Evolutionary conservation across 805 yeast species (phyloP).

Genomic region (Yarrowia sp.): DNA sequence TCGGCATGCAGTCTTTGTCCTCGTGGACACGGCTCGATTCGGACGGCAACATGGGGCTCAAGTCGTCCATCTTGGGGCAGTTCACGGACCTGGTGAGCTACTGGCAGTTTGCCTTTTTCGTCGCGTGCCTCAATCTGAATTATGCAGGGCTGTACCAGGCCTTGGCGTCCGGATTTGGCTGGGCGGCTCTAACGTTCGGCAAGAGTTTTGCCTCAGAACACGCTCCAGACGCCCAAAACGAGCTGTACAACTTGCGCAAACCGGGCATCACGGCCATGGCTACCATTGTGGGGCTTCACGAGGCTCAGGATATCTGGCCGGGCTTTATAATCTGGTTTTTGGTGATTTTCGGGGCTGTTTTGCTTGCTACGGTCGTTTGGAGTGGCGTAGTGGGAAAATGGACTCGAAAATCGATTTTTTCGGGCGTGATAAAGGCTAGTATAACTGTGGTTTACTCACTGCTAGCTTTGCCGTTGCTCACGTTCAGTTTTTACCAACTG

Average conservation of each 20-base stretch:
- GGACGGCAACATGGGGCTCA: not conserved
- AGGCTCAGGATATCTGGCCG: constrained; percentile 39
- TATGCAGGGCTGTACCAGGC: constrained; percentile 68
- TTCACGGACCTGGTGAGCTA: constrained; percentile 44
- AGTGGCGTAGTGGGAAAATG: not conserved
- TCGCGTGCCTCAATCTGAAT: constrained; percentile 49
- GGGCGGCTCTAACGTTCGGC: constrained; percentile 53
- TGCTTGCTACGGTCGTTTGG: constrained; percentile 30
- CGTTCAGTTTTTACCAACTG: constrained; percentile 28
- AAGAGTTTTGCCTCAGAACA: constrained; percentile 30
- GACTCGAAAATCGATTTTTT: not conserved
- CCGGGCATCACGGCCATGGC: constrained; percentile 33
- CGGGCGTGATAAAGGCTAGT: constrained; percentile 31
- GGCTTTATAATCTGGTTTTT: constrained; percentile 39
- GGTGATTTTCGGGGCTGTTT: constrained; percentile 34
- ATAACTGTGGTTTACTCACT: not conserved
- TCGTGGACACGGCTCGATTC: not conserved
- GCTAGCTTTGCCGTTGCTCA: constrained; percentile 29
- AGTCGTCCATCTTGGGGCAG: constrained; percentile 43
- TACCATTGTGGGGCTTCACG: constrained; percentile 32
- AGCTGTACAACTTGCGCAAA: constrained; percentile 29
- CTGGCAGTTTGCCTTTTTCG: constrained; percentile 58
- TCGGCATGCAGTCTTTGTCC: not conserved
- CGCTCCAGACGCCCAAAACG: constrained; percentile 26
- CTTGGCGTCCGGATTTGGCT: constrained; percentile 48